These are phyloP conservation scores for Salix suchowensis DNA, from an alignment of 345 rosid species.

Conservation along the genomic window DNA sequence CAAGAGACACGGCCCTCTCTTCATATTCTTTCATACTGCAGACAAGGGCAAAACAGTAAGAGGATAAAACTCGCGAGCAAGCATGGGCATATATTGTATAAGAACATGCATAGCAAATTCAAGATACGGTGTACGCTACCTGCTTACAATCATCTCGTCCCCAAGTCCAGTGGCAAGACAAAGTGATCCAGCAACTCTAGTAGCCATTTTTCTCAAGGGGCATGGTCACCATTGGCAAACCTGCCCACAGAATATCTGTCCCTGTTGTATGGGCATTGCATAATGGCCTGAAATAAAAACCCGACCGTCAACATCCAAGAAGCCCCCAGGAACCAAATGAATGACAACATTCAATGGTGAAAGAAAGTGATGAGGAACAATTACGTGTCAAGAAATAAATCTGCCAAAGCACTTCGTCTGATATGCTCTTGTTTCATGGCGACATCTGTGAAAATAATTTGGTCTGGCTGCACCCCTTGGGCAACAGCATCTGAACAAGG, in stretches of 20 bases:
- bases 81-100: too few relatives aligned
- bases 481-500: constrained; percentile 67
- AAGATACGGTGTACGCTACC: constrained; percentile 28
- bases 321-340: not conserved
- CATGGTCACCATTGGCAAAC: constrained; percentile 92
- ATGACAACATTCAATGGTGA: not conserved
- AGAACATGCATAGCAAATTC: not conserved
- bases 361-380: not conserved
- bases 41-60: not conserved
- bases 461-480: constrained; percentile 85
- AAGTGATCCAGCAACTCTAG: constrained; percentile 97
- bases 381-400: constrained; percentile 94
- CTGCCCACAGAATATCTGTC: constrained; percentile 97
- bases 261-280: constrained; percentile 99
- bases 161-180: constrained; percentile 96
- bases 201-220: constrained; percentile 99
- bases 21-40: constrained; percentile 87
- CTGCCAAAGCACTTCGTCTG: constrained; percentile 91
- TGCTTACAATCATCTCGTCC: constrained; percentile 91
- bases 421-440: constrained; percentile 97
- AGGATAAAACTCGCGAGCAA: not conserved
- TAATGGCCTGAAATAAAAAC: constrained; percentile 54
- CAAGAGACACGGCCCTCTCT: constrained; percentile 81
- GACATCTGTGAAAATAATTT: constrained; percentile 94
- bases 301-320: not conserved